These are phyloP conservation scores for Funneliformis geosporum DNA, from an alignment of 192 early-diverging fungal species.

Conservation along the genomic window DNA sequence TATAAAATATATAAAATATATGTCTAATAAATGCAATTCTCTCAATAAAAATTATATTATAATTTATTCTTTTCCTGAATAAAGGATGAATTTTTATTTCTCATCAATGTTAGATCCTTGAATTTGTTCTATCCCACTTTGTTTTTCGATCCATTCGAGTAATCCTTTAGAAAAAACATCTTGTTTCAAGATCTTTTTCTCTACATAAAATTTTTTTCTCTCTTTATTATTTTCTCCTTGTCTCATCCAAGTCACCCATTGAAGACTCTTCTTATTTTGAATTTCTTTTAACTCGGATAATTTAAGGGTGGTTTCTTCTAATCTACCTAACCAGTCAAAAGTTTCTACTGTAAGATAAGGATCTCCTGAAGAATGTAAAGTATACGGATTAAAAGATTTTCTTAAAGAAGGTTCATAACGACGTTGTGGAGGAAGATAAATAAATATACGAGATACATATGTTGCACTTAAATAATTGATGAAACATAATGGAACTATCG, in stretches of 20 bases:
- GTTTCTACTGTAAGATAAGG: conserved; percentile 14
- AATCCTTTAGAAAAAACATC: conserved; percentile 15
- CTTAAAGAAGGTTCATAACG: background rate
- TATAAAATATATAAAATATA: too few relatives aligned
- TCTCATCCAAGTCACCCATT: conserved; percentile 4
- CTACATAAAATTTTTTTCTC: background rate
- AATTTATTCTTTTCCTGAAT: too few relatives aligned
- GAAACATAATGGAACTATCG: background rate
- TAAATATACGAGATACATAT: conserved; percentile 11
- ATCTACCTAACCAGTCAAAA: background rate
- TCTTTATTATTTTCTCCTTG: background rate
- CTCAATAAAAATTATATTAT: too few relatives aligned
- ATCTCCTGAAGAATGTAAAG: background rate
- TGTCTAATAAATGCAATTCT: too few relatives aligned
- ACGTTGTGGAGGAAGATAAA: background rate
- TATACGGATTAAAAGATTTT: background rate
- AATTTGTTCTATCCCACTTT: background rate
- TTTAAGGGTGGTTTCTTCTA: conserved; percentile 4
- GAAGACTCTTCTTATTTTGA: background rate
- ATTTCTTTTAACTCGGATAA: conserved; percentile 5
- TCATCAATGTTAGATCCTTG: background rate
- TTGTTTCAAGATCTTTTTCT: conserved; percentile 3
- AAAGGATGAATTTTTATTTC: background rate
- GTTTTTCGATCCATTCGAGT: conserved; percentile 21
- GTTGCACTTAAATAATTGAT: conserved; percentile 19